Evolutionary conservation across 139 green algal genomes (phyloP).

Genomic region (Picochlorum costavermella): DNA sequence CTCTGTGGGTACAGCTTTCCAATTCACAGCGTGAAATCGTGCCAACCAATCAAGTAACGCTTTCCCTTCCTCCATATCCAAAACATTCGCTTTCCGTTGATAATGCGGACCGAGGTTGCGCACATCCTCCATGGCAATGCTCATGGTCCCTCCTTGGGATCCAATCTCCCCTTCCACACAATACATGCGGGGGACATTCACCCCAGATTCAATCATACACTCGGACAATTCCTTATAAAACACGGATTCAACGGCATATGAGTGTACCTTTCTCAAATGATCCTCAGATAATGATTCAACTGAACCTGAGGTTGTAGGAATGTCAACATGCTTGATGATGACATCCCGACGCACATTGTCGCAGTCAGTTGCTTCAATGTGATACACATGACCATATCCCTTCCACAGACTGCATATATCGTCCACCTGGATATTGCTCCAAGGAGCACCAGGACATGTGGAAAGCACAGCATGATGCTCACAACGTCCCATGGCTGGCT

Average conservation of each 20-base stretch:
- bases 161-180: neutral
- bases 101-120: neutral
- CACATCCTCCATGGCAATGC: conserved; percentile 1
- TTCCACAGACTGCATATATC: conserved; percentile 1
- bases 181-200: neutral
- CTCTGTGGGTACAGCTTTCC: neutral
- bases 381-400: neutral
- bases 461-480: too few relatives aligned
- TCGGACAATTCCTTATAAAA: conserved; percentile 8
- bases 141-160: neutral
- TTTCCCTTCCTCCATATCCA: conserved; percentile 6
- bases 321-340: neutral
- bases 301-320: neutral
- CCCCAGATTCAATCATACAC: neutral
- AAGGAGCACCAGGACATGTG: neutral
- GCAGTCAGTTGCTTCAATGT: neutral
- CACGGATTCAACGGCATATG: conserved; percentile 8
- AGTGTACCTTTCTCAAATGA: conserved; percentile 3
- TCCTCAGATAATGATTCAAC: neutral
- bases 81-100: conserved; percentile 2
- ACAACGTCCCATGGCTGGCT: too few relatives aligned
- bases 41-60: conserved; percentile 3
- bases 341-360: neutral
- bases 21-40: neutral
- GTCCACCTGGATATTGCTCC: neutral